Base-by-base conservation (phyloP, 2,329 filamentous ascomycete genomes). In the Byssochlamys sp. region DNA sequence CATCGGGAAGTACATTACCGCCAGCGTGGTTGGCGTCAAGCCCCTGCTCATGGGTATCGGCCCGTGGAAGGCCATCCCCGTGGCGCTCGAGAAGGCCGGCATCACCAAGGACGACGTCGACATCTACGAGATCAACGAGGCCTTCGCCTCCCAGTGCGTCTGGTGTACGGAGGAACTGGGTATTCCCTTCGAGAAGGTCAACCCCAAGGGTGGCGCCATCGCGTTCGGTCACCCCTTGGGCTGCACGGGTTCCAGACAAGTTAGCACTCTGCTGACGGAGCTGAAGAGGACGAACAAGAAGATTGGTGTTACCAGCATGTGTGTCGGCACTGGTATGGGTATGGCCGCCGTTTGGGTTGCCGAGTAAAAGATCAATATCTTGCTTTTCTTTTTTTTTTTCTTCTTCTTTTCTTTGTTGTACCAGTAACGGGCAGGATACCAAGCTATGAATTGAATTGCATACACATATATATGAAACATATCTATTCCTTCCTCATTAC, bases 101-200 rank as follows among this genome's bases (percentile, higher is more conserved):
- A 85, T 99, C 66, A 81, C 80, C 71, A 90, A 87, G 75, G 87
- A 95, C 58, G 92, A 97, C 65, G 90, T 99, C 29, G 94, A 97
- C 72, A 92, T 97, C 70, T 97, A 84, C 70, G 94, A 99, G 83
- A 96, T 99, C 82, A 99, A 99, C 80, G 94, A 99, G 83, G 94
- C 94, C 1, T 99, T 99, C 74, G 94, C 94, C 31, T 89, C 85
- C 62, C 92, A 97, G 81, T 96, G 90, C 75, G 75, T 97, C 64
- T 97, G 89, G 88, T 96, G 91, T 75, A 84, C 89, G 62, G 89
- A 94, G 68, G 86, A 96, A 80, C 83, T 99, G 25, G 87, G 87
- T 51, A 77, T 99, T 28, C 88, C 90, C 55, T 71, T 81, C 60
- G 86, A 89, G 63, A 97, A 96, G 83, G 85, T 99, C 71, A 97